A percentile compares a stretch with the other conserved stretches of the same genome.
Conservation (phyloP, 1,139 yeast genomes). For the Yamadazyma atlantica region DNA sequence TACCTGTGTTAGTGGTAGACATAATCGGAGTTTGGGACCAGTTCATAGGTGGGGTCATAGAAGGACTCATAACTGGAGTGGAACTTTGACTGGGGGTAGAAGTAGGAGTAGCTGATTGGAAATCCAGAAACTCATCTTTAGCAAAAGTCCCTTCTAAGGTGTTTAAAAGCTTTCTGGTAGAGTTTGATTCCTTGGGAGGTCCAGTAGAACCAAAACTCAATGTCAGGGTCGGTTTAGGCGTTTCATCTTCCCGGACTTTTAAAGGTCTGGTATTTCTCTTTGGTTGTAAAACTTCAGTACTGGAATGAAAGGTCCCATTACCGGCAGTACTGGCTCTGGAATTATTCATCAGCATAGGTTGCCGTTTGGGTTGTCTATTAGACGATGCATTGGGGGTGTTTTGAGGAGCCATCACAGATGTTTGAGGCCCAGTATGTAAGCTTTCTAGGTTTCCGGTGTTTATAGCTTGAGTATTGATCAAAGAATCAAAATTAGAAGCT, state of each 20-base stretch:
- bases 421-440: slow-evolving; percentile 23
- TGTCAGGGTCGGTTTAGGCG: slow-evolving; percentile 4
- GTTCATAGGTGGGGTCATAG: slow-evolving; percentile 4
- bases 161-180: slow-evolving; percentile 9
- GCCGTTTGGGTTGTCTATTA: too few species aligned
- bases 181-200: slow-evolving; percentile 4
- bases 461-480: slow-evolving; percentile 35
- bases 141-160: slow-evolving; percentile 15
- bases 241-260: slow-evolving; percentile 4
- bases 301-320: too few species aligned
- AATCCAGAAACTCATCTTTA: slow-evolving; percentile 17
- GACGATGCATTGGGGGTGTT: too few species aligned
- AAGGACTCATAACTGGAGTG: slow-evolving; percentile 4
- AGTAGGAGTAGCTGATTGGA: slow-evolving; percentile 17
- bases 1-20: neutral
- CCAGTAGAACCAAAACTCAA: slow-evolving; percentile 10
- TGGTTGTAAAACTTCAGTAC: slow-evolving; percentile 12
- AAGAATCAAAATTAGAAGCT: slow-evolving; percentile 26
- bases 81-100: neutral
- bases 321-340: neutral
- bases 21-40: neutral
- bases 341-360: neutral
- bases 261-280: slow-evolving; percentile 12
- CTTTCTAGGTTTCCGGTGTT: slow-evolving; percentile 29
- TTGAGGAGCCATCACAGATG: slow-evolving; percentile 15